Conservation (phyloP, 2,329 filamentous ascomycete genomes). For the Aureobasidium mangrovei region DNA sequence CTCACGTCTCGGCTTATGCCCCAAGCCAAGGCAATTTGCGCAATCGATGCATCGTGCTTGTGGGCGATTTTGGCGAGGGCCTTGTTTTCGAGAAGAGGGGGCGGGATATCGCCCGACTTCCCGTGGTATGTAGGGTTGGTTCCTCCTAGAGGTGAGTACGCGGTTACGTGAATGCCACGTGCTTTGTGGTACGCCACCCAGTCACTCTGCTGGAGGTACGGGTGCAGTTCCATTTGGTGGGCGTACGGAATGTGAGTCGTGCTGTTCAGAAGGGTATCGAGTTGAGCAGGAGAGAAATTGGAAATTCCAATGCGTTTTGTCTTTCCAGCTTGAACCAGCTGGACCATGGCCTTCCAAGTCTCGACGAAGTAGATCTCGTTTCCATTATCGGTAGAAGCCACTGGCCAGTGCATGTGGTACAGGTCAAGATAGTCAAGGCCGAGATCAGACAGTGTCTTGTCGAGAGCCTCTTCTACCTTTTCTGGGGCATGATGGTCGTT, state of each 20-base stretch:
- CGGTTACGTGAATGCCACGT: conserved; percentile 45
- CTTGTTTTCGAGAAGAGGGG: conserved; percentile 33
- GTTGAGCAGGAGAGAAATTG: conserved; percentile 55
- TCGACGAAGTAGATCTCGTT: conserved; percentile 26
- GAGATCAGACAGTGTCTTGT: conserved; percentile 33
- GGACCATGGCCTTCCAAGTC: conserved; percentile 62
- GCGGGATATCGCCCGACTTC: conserved; percentile 23
- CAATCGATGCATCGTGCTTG: conserved; percentile 34
- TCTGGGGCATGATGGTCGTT: conserved; percentile 28
- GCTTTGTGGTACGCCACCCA: conserved; percentile 43
- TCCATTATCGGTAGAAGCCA: conserved; percentile 18
- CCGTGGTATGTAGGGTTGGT: conserved; percentile 39
- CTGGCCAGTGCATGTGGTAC: conserved; percentile 40
- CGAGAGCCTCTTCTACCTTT: conserved; percentile 25
- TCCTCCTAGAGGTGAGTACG: conserved; percentile 40
- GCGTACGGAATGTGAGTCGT: conserved; percentile 56
- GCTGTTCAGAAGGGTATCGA: conserved; percentile 44
- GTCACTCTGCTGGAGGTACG: conserved; percentile 52
- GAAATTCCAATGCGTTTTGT: conserved; percentile 67
- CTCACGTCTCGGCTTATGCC: conserved; percentile 38
- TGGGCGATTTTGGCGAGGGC: conserved; percentile 33
- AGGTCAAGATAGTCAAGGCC: conserved; percentile 35
- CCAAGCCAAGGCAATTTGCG: conserved; percentile 43
- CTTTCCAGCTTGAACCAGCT: conserved; percentile 49
- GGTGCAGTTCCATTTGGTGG: conserved; percentile 78